Evolutionary conservation across 352 stramenopile species (phyloP), one percentile per base, ranked within the genome.

Genomic region (Pythium diclinum): DNA sequence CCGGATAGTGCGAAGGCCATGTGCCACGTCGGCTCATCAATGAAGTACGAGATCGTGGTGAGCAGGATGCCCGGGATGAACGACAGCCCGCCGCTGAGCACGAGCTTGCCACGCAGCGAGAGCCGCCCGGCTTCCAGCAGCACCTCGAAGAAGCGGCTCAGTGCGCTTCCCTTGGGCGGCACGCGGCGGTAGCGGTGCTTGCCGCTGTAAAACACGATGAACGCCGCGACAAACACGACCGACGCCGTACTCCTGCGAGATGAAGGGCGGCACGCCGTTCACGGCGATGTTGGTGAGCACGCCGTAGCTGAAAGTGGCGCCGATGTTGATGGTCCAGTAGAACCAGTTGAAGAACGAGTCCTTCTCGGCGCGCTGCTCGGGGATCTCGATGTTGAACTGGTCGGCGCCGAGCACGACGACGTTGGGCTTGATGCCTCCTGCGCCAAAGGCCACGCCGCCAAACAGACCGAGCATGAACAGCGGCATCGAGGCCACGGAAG

Each of bases 321-420:
- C 92, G 25, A 97, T 77, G 68, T 98, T 98, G 72, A 98, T 97
- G 11, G 86, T 72, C 88, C 88, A 97, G 77, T 98, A 98, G 72
- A 98, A 98, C 83, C 84, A 97, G 63, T 96, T 96, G 76, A 97
- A 97, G 67, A 97, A 97, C 36, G 82, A 91, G 68, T 94, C 87
- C 58, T 95, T 92, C 69, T 94, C 85, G 0, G 67, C 69, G 14
- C 81, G 79, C 69, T 95, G 83, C 6, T 69, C 72, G 0, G 83
- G 84, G 21, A 92, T 77, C 28, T 77, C 63, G 5, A 92, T 72
- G 72, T 95, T 73, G 53, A 95, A 95, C 60, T 95, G 87, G 46
- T 95, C 87, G 0, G 87, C 83, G 30, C 83, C 80, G 58, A 84
- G 76, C 13, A 82, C 79, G 51, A 89, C 81, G 10, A 83, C 76